Evolutionary conservation across 306 rosid genomes (phyloP), one percentile per base, ranked within the genome.

Genomic region (Cercis canadensis): DNA sequence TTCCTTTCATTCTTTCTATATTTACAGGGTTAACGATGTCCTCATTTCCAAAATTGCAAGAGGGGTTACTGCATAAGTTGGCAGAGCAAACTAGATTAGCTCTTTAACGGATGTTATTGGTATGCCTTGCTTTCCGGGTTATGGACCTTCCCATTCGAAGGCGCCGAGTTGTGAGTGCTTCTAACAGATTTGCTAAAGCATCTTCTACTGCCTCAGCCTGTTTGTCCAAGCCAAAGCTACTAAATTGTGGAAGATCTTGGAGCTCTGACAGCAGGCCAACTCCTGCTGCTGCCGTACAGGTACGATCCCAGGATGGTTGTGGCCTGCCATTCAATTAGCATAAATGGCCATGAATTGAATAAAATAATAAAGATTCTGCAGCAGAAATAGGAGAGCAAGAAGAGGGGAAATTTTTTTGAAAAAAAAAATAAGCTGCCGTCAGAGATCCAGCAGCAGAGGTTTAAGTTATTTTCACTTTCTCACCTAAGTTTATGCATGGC

Each of bases 261-360:
- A 93, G 85, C 85, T 90, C 98, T 6, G 77, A 84, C 72, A 93
- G 94, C 60, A 90, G 81, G 75, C 89, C 87, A 29, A 75, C 81
- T 0, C 92, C 97, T 0, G 98, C 98, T 10, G 92, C 97, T 0
- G 97, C 97, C 0, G 98, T 93, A 64, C 97, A 93, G 13, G 98
- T 93, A 3, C 97, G 97, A 51, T 93, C 98, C 98, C 97, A 88
- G 44, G 97, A 88, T 45, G 98, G 98, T 63, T 93, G 97, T 65
- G 98, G 97, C 83, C 98, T 93, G 82, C 64, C 49, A 24, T 70
- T 15, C 76, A 67, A 62, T 45, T 29, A 24, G 50, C 75, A 74
- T 31, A 64, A 51, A 75, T 51, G 24, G 43, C 37, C 63, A 72
- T 17, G 9, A 56, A 63, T 59, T 16, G 29, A 24, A 24, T 3